phyloP scores from a whole-genome alignment of 2,329 filamentous ascomycete genomes.

The Hypoxylon sp. region DNA sequence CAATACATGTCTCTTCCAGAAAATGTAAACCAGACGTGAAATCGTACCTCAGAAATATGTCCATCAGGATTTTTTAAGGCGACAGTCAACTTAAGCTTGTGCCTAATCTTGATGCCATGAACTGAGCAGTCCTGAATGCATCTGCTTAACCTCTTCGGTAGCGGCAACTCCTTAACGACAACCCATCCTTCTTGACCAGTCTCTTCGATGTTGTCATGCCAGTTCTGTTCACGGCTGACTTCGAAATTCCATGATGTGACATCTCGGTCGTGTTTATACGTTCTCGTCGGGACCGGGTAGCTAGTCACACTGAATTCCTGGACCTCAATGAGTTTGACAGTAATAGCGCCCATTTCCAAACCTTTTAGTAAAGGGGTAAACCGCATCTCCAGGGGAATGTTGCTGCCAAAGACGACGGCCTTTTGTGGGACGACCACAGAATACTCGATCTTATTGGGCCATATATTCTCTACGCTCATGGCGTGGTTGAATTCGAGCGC shows the following conservation, averaged over 20 bases:
- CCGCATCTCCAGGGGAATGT: conserved; percentile 85
- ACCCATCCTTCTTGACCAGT: conserved; percentile 76
- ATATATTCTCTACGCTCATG: conserved; percentile 97
- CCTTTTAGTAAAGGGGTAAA: conserved; percentile 92
- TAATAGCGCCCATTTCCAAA: conserved; percentile 85
- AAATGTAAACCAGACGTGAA: conserved; percentile 10
- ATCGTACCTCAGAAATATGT: conserved; percentile 85
- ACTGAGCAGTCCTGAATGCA: conserved; percentile 93
- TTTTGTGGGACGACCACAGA: conserved; percentile 94
- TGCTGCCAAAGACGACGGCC: conserved; percentile 93
- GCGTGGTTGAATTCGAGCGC: conserved; percentile 86
- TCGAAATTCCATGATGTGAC: conserved; percentile 73
- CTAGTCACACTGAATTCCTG: conserved; percentile 75
- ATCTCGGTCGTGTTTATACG: conserved; percentile 75
- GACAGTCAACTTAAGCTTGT: conserved; percentile 92
- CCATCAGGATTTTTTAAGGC: conserved; percentile 95
- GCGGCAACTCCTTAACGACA: conserved; percentile 72
- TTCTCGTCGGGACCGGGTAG: conserved; percentile 62
- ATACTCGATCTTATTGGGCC: conserved; percentile 98
- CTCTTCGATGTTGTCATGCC: conserved; percentile 78
- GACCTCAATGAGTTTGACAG: conserved; percentile 83
- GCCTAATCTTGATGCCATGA: conserved; percentile 90
- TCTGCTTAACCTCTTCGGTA: conserved; percentile 85
- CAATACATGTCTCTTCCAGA: conserved; percentile 34
- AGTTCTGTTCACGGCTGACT: conserved; percentile 72